A percentile compares a stretch with the other conserved stretches of the same genome.
phyloP scores from a whole-genome alignment of 345 rosid species.

The Sonneratia caseolaris region DNA sequence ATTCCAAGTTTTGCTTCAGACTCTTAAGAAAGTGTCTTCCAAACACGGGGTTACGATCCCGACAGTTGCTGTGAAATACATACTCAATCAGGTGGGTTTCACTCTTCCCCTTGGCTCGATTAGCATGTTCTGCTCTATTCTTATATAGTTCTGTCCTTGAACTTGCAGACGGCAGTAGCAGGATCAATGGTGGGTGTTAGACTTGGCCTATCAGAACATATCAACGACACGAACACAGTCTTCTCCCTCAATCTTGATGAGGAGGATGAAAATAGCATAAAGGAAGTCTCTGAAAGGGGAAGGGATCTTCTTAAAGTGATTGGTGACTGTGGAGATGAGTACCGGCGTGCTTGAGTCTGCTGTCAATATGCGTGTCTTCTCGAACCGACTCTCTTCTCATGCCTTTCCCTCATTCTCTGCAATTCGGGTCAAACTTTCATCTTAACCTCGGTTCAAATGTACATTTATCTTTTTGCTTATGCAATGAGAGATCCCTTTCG shows the following conservation, averaged over 20 bases:
- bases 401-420: no score
- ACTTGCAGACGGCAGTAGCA: conserved; percentile 63
- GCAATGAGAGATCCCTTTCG: no score
- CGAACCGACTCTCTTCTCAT: no score
- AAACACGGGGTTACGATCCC: conserved; percentile 88
- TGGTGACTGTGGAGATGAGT: conserved; percentile 96
- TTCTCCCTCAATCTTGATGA: conserved; percentile 69
- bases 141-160: not conserved
- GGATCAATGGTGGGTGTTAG: conserved; percentile 97
- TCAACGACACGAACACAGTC: conserved; percentile 57
- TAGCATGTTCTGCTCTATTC: not conserved
- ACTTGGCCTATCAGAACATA: conserved; percentile 72
- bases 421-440: no score
- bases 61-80: conserved; percentile 73
- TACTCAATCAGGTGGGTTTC: conserved; percentile 62
- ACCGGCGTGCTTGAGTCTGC: conserved; percentile 29
- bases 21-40: conserved; percentile 51
- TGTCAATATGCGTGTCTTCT: not conserved
- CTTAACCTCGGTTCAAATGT: no score
- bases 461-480: no score
- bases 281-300: conserved; percentile 45
- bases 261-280: conserved; percentile 63
- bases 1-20: conserved; percentile 67
- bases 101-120: not conserved
- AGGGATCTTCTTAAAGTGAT: conserved; percentile 72